A percentile compares a stretch with the other conserved stretches of the same genome.
phyloP scores from a whole-genome alignment of 2,329 filamentous ascomycete species.

The Whalleya microplaca region DNA sequence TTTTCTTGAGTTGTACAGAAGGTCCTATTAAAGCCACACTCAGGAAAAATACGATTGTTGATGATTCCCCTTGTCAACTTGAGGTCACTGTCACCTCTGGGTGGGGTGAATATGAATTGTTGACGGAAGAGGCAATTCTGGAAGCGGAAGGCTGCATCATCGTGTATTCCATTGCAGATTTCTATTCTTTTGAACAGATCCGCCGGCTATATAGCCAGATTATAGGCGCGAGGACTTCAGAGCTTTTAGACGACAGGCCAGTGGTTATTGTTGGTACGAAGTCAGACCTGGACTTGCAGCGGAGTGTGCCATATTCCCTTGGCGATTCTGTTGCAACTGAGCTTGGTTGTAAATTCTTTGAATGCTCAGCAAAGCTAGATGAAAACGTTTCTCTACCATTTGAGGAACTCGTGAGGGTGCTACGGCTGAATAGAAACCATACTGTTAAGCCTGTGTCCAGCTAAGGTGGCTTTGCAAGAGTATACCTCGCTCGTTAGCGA shows the following conservation, averaged over 20 bases:
- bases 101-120: not conserved
- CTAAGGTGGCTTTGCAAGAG: no score
- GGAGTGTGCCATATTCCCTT: no score
- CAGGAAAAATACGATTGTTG: not conserved
- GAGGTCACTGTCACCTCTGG: not conserved
- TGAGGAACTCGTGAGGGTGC: no score
- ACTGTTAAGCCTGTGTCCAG: no score
- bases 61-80: not conserved
- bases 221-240: not conserved
- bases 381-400: not conserved
- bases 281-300: not conserved
- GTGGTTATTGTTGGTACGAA: not conserved
- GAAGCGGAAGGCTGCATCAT: conserved; percentile 1
- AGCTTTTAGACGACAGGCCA: not conserved
- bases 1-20: not conserved
- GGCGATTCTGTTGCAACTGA: not conserved
- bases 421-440: no score
- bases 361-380: not conserved
- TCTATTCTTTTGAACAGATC: not conserved
- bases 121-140: not conserved
- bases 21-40: not conserved
- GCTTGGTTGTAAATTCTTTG: not conserved
- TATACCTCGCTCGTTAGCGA: no score
- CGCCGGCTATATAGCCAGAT: not conserved
- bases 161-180: not conserved